Evolutionary conservation across 345 rosid species (phyloP).

Genomic region (Syzygium aromaticum): DNA sequence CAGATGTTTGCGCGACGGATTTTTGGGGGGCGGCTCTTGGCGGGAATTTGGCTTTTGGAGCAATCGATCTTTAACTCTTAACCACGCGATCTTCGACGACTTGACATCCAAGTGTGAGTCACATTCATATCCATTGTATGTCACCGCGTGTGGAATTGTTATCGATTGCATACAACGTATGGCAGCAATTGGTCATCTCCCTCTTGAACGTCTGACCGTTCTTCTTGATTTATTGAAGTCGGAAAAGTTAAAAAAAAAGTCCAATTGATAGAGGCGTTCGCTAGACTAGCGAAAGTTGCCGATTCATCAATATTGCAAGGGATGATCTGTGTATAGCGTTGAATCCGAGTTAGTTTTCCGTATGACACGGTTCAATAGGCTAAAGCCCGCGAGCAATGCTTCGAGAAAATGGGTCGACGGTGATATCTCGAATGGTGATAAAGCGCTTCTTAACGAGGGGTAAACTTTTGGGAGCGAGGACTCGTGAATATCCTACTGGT

Average conservation of each 20-base stretch:
- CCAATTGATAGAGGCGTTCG: neutral
- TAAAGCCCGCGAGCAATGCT: neutral
- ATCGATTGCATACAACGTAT: neutral
- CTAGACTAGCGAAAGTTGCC: neutral
- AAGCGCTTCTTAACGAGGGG: neutral
- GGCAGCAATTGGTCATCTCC: neutral
- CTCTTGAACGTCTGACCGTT: neutral
- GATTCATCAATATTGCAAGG: neutral
- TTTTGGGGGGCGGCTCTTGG: neutral
- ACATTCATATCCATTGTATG: neutral
- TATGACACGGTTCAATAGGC: neutral
- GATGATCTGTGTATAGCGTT: neutral
- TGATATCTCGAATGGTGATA: neutral
- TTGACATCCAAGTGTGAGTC: neutral
- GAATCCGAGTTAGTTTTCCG: neutral
- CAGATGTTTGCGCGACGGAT: neutral
- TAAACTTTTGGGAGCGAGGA: neutral
- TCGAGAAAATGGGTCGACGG: neutral
- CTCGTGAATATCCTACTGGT: neutral
- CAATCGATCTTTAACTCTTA: neutral
- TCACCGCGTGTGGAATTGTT: neutral
- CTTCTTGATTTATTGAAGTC: neutral
- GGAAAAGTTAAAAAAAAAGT: neutral
- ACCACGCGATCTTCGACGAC: neutral
- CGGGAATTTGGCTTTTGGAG: neutral